Percentiles rank a stretch among this genome's conserved stretches.
These are phyloP conservation scores for Chytriomyces confervae DNA, from an alignment of 192 early-diverging fungal species.

Conservation along the genomic window DNA sequence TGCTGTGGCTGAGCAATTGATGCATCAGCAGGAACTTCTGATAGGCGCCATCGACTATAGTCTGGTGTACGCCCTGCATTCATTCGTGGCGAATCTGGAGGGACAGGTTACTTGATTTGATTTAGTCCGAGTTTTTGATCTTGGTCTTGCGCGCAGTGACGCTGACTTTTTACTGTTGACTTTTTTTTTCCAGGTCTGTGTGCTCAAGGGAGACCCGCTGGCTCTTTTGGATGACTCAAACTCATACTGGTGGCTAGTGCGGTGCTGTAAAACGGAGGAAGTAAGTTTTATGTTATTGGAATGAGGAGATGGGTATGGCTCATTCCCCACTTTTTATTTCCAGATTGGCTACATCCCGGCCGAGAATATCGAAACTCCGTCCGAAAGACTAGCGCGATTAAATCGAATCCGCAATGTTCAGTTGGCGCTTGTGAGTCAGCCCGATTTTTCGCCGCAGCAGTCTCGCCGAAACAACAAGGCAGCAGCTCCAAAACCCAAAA, in stretches of 20 bases:
- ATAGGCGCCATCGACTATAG: conserved; percentile 68
- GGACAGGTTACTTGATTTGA: no score
- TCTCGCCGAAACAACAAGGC: no score
- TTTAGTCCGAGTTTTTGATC: conserved; percentile 40
- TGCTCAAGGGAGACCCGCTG: conserved; percentile 77
- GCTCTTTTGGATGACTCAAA: conserved; percentile 83
- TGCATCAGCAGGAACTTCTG: conserved; percentile 7
- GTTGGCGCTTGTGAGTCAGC: conserved; percentile 11
- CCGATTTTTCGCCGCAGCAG: no score
- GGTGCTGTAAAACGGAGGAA: conserved; percentile 68
- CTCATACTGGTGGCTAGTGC: conserved; percentile 78
- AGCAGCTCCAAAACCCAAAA: no score
- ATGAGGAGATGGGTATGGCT: no score
- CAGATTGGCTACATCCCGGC: conserved; percentile 89
- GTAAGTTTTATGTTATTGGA: conserved; percentile 43
- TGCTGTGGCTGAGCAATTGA: conserved; percentile 12
- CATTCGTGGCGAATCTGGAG: conserved; percentile 83
- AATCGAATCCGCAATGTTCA: conserved; percentile 78
- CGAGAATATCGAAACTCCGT: no score
- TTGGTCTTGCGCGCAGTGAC: no score
- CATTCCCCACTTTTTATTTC: not conserved
- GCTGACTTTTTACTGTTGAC: not conserved
- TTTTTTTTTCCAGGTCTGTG: no score
- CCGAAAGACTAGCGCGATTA: conserved; percentile 75
- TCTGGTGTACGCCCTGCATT: conserved; percentile 86